Base-by-base conservation (phyloP, 2,329 filamentous ascomycete genomes). In the Cladophialophora psammophila region DNA sequence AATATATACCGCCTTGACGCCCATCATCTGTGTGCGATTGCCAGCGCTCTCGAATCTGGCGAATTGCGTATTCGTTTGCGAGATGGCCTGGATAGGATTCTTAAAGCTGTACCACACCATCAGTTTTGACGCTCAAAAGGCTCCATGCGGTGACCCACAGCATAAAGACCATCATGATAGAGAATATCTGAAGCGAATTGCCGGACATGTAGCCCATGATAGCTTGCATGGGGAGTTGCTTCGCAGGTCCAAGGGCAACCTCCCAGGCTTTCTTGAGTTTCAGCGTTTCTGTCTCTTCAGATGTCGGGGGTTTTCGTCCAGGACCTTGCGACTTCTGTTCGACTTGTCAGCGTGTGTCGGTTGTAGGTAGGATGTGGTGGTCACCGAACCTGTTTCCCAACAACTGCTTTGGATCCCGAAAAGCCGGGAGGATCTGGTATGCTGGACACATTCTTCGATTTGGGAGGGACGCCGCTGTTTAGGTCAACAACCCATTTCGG, bases 161-260 rank as follows among this genome's bases (percentile, higher is more conserved):
- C 91, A 97, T 98, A 75, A 94, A 94, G 18, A 98, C 94, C 94
- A 98, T 99, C 93, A 98, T 98, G 81, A 99, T 98, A 80, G 91
- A 96, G 84, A 99, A 99, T 72, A 99, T 98, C 79, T 99, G 95
- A 55, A 99, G 87, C 69, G 92, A 93, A 82, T 98, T 99, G 75
- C 95, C 95, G 36, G 94, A 96, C 95, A 99, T 99, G 86, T 99
- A 99, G 93, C 98, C 98, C 90, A 97, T 97, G 78, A 99, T 94
- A 70, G 90, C 94, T 65, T 96, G 98, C 95, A 99, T 99, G 66
- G 95, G 95, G 55, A 99, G 85, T 77, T 91, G 90, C 83, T 99
- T 99, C 69, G 95, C 90, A 0, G 95, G 95, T 1, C 91, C 94
- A 56, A 99, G 88, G 50, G 95, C 94, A 53, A 99, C 87, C 80